Conservation (phyloP, 306 rosid genomes). For the Pachyrhizus erosus region DNA sequence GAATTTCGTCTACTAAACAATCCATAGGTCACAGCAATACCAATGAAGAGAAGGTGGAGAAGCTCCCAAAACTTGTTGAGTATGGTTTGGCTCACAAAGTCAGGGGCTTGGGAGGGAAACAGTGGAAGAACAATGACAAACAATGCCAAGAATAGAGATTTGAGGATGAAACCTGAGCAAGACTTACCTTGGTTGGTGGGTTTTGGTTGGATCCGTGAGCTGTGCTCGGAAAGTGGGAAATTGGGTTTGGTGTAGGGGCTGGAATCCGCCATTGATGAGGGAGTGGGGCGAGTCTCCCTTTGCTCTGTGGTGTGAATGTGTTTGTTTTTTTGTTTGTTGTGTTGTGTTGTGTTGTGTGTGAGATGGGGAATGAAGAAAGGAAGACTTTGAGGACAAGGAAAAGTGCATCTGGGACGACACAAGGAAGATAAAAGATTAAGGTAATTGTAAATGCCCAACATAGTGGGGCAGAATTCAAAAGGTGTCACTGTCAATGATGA, state of each 20-base stretch:
- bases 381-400: slow-evolving; percentile 54
- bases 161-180: slow-evolving; percentile 55
- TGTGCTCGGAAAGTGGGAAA: slow-evolving; percentile 46
- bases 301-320: not conserved
- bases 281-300: not conserved
- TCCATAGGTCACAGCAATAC: slow-evolving; percentile 89
- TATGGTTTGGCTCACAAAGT: slow-evolving; percentile 63
- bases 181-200: slow-evolving; percentile 62
- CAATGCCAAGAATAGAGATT: slow-evolving; percentile 58
- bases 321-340: not conserved
- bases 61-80: slow-evolving; percentile 85
- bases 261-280: slow-evolving; percentile 66
- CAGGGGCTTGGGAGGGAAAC: slow-evolving; percentile 96
- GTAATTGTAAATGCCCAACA: slow-evolving; percentile 19
- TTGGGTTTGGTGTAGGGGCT: slow-evolving; percentile 58
- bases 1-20: slow-evolving; percentile 70
- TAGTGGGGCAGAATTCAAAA: slow-evolving; percentile 10
- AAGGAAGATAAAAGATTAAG: slow-evolving; percentile 18
- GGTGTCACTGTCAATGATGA: slow-evolving; percentile 29
- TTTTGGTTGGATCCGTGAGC: slow-evolving; percentile 48
- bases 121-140: slow-evolving; percentile 58
- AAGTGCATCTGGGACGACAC: slow-evolving; percentile 33
- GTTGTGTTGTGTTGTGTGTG: not conserved
- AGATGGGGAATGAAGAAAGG: slow-evolving; percentile 51
- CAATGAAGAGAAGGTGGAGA: slow-evolving; percentile 74